phyloP scores from a whole-genome alignment of 345 rosid genomes.

The Moricandia arvensis region DNA sequence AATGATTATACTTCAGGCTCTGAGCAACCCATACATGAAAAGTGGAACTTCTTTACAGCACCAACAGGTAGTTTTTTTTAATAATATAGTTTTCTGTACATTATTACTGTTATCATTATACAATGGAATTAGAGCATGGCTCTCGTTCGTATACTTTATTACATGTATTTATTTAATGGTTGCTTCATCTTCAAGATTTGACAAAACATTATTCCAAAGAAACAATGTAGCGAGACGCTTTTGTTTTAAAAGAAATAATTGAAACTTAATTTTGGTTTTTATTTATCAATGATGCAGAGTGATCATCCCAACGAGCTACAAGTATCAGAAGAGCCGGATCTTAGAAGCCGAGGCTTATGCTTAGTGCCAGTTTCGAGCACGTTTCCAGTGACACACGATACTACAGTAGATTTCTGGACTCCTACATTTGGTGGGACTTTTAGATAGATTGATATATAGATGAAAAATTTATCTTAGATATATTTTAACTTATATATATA shows the following conservation, averaged over 20 bases:
- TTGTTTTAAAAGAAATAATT: too few species aligned
- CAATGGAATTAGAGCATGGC: constrained; percentile 14
- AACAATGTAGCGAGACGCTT: constrained; percentile 23
- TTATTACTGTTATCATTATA: constrained; percentile 21
- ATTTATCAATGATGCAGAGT: too few species aligned
- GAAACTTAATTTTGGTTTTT: background rate
- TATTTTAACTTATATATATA: constrained; percentile 22
- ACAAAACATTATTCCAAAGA: constrained; percentile 10
- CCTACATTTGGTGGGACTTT: constrained; percentile 97
- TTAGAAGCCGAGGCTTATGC: constrained; percentile 88
- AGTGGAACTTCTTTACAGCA: constrained; percentile 79
- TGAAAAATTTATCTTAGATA: constrained; percentile 38
- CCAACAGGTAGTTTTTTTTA: constrained; percentile 57
- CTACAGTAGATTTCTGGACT: constrained; percentile 80
- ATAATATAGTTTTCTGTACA: background rate
- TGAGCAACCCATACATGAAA: constrained; percentile 93
- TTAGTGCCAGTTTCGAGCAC: constrained; percentile 90
- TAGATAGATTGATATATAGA: constrained; percentile 54
- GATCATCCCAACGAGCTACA: too few species aligned
- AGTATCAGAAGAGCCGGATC: too few species aligned
- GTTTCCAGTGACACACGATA: constrained; percentile 83
- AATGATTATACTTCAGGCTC: constrained; percentile 52
- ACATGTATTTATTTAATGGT: constrained; percentile 6
- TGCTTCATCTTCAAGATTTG: constrained; percentile 39
- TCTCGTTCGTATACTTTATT: constrained; percentile 21